Base-by-base conservation (phyloP, 139 green algal genomes). In the Klebsormidium nitens region DNA sequence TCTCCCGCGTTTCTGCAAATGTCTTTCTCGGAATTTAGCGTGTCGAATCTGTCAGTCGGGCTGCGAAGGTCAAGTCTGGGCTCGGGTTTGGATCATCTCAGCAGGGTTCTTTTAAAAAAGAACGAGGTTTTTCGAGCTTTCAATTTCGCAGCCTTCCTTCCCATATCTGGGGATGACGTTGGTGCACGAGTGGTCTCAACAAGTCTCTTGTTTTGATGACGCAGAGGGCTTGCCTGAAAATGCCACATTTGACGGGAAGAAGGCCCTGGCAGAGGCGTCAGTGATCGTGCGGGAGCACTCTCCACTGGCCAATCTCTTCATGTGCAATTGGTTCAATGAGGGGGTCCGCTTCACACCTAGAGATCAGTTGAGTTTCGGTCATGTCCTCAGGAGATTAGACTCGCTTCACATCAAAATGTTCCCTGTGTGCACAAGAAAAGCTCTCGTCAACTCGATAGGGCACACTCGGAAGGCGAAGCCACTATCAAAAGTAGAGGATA, bases 301-400 rank as follows among this genome's bases (percentile, higher is more conserved):
- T 2, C 5, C 70, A 35, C n/a, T 75, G 11, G 75, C 60, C 1
- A 77, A 77, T 62, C 70, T 77, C 17, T 77, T 77, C 63, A 77
- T 77, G 70, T 77, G 70, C 34, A 28, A 75, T 29, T 77, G 70
- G 70, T 77, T 77, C 62, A 77, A 77, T 2, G 70, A 77, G 56
- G 65, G 64, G 38, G 61, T 49, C 14, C 64, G 70, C 29, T 77
- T 77, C 19, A 77, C 60, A 34, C 62, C 70, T 32, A 28, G 70
- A 42, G 70, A 77, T 28, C 70, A 77, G 50, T 36, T 77, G 26
- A 77, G 70, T 0, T 77, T 77, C 29, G 70, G 70, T 5, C 65
- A 77, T 48, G 67, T 75, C 28, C 26, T 77, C 14, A n/a, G 60
- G 8, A 47, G 70, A 19, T 34, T 77, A 11, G 19, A 38, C 32